phyloP scores from a whole-genome alignment of 1,139 yeast species.

The Maudiozyma humilis region DNA sequence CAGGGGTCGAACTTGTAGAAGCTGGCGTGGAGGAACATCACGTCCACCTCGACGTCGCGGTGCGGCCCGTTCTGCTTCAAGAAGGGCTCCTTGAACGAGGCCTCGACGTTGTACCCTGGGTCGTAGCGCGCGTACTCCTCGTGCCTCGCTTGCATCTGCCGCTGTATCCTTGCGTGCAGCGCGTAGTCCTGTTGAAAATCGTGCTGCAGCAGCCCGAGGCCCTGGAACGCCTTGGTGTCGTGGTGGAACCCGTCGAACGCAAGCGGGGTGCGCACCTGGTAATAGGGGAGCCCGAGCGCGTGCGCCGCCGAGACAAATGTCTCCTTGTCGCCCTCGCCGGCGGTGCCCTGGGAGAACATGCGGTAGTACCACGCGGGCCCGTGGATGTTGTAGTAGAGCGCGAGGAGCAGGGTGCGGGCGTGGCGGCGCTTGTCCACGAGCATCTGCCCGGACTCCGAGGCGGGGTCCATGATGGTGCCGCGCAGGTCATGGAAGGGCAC shows the following conservation, averaged over 20 bases:
- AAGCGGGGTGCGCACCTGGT: slow-evolving; percentile 51
- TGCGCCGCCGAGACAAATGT: slow-evolving; percentile 56
- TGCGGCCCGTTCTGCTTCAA: slow-evolving; percentile 12
- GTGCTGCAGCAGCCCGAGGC: slow-evolving; percentile 36
- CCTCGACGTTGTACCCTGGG: slow-evolving; percentile 12
- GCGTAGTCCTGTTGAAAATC: slow-evolving; percentile 37
- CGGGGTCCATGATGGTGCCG: slow-evolving; percentile 51
- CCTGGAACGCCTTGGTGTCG: slow-evolving; percentile 27
- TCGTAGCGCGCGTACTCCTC: slow-evolving; percentile 15
- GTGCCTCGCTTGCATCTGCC: slow-evolving; percentile 24
- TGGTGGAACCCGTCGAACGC: slow-evolving; percentile 39
- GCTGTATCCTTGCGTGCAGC: slow-evolving; percentile 18
- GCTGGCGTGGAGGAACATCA: slow-evolving; percentile 29
- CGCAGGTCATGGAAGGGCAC: slow-evolving; percentile 44
- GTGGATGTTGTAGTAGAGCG: slow-evolving; percentile 48
- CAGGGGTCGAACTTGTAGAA: slow-evolving; percentile 30
- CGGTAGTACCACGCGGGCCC: slow-evolving; percentile 50
- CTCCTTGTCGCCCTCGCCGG: slow-evolving; percentile 60
- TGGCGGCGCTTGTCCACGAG: slow-evolving; percentile 45
- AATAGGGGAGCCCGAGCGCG: slow-evolving; percentile 40
- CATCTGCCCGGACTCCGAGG: slow-evolving; percentile 55
- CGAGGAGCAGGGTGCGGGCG: slow-evolving; percentile 41
- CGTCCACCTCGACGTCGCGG: slow-evolving; percentile 9
- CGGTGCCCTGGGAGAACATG: slow-evolving; percentile 49
- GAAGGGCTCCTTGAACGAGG: slow-evolving; percentile 15